Percentiles rank a stretch among this genome's conserved stretches.
Evolutionary conservation across 2,329 filamentous ascomycete species (phyloP).

Genomic region (Arthrinium phaeospermum): DNA sequence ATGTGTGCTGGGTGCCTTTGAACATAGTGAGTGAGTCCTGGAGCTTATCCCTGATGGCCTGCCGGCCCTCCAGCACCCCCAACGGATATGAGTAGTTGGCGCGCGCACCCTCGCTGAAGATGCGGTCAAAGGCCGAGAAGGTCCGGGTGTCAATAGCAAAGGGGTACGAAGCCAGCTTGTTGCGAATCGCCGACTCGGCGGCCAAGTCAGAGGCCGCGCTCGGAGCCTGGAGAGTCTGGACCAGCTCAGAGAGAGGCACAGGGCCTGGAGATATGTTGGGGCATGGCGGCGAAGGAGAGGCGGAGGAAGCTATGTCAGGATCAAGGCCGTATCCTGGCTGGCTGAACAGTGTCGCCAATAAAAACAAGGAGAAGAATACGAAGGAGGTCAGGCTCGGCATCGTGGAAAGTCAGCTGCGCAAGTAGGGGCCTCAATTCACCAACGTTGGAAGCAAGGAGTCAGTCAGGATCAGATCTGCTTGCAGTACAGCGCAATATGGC

Average conservation of each 20-base stretch:
- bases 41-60: background rate
- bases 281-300: background rate
- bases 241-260: background rate
- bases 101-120: slow-evolving; percentile 4
- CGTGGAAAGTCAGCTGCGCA: background rate
- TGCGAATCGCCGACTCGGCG: background rate
- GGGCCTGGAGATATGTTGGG: background rate
- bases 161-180: slow-evolving; percentile 5
- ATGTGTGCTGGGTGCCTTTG: background rate
- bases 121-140: background rate
- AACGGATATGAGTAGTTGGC: slow-evolving; percentile 11
- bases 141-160: background rate
- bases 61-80: background rate
- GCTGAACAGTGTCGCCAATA: background rate
- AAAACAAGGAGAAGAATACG: background rate
- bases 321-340: background rate
- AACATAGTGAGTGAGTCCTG: background rate
- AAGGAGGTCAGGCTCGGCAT: background rate
- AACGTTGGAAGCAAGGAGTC: no score
- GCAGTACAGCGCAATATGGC: no score
- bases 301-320: background rate
- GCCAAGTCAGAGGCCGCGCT: background rate
- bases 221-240: background rate
- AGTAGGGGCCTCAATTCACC: no score
- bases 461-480: background rate